Evolutionary conservation across 768 basidiomycete species (phyloP).

Genomic region (Mycena alexandri): DNA sequence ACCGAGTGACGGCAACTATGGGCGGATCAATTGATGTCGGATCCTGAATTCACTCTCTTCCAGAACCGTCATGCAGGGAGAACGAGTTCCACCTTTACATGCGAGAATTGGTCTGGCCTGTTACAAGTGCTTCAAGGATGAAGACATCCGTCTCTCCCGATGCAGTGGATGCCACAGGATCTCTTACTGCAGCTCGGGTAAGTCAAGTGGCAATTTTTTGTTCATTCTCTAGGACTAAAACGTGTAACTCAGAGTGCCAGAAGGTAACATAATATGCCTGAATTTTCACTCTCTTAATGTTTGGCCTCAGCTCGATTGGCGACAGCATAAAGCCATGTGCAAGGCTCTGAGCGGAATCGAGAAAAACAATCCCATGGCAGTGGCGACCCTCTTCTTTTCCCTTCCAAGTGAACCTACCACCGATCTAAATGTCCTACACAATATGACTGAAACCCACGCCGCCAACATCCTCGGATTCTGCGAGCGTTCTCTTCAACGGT

Average conservation of each 20-base stretch:
- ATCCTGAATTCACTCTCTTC: no score
- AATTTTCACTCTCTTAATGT: no score
- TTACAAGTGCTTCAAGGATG: constrained; percentile 29
- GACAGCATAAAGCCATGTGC: constrained; percentile 21
- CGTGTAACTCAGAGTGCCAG: background rate
- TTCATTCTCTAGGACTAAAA: background rate
- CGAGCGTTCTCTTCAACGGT: constrained; percentile 13
- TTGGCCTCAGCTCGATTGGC: constrained; percentile 15
- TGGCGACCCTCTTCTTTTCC: background rate
- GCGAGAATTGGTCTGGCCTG: constrained; percentile 16
- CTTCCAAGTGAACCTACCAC: constrained; percentile 22
- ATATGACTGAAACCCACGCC: constrained; percentile 13
- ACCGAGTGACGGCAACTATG: no score
- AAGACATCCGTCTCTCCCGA: constrained; percentile 9
- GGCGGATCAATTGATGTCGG: no score
- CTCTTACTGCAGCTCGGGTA: constrained; percentile 20
- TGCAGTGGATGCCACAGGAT: constrained; percentile 21
- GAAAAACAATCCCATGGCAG: constrained; percentile 5
- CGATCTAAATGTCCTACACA: constrained; percentile 12
- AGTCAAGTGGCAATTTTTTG: background rate
- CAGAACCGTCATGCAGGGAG: background rate
- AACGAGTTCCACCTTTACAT: constrained; percentile 1
- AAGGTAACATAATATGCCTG: background rate
- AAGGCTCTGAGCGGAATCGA: constrained; percentile 15
- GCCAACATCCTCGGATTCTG: constrained; percentile 8